Evolutionary conservation across 441 rosid species (phyloP).

Genomic region (Populus hybrid): DNA sequence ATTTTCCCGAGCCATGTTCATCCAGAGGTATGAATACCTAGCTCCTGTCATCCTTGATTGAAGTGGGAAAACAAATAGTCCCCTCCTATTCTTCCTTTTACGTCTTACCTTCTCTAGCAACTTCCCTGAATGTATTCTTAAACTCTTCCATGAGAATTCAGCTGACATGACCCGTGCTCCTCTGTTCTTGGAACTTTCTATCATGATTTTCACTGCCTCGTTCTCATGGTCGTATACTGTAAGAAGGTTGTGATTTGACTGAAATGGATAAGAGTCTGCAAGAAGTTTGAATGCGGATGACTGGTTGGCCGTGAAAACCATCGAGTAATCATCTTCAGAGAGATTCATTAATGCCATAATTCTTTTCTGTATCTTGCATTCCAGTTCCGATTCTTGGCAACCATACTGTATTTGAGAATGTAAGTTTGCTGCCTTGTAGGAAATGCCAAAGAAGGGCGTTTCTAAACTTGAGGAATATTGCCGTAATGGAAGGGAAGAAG

Average conservation of each 20-base stretch:
- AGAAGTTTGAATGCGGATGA: conserved; percentile 76
- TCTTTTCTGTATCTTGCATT: conserved; percentile 46
- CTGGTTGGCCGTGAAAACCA: conserved; percentile 73
- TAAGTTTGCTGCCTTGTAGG: conserved; percentile 48
- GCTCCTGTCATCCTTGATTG: conserved; percentile 77
- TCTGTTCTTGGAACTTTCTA: conserved; percentile 52
- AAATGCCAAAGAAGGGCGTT: conserved; percentile 44
- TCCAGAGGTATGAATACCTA: conserved; percentile 77
- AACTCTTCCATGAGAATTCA: conserved; percentile 71
- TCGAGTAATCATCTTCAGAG: conserved; percentile 62
- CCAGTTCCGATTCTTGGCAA: conserved; percentile 51
- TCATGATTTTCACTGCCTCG: conserved; percentile 65
- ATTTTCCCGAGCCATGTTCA: conserved; percentile 71
- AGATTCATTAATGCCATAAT: conserved; percentile 68
- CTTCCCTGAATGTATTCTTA: conserved; percentile 47
- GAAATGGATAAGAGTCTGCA: conserved; percentile 75
- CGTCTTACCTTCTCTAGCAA: conserved; percentile 50
- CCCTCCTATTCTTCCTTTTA: conserved; percentile 41
- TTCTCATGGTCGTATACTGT: conserved; percentile 77
- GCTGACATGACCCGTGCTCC: conserved; percentile 57
- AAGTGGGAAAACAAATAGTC: conserved; percentile 84
- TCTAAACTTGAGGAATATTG: conserved; percentile 8
- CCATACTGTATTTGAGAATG: conserved; percentile 44
- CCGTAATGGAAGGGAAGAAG: conserved; percentile 16
- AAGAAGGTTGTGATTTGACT: conserved; percentile 50